A percentile compares a stretch with the other conserved stretches of the same genome.
Evolutionary conservation across 2,329 filamentous ascomycete species (phyloP).

Genomic region (Trichoderma sp.): DNA sequence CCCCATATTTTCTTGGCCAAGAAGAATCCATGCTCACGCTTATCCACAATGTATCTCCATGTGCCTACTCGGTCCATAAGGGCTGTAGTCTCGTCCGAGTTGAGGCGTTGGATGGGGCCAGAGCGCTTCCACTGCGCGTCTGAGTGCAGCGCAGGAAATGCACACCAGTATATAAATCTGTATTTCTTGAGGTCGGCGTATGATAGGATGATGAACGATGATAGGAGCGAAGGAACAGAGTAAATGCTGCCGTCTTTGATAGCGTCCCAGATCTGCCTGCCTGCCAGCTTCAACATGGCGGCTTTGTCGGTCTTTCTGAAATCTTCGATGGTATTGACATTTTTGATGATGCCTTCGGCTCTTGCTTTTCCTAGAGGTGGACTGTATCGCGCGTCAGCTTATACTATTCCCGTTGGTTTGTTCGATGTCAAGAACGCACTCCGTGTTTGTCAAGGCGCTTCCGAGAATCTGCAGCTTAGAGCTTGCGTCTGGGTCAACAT

Average conservation of each 20-base stretch:
- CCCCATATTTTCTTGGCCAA: conserved; percentile 72
- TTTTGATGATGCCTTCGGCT: conserved; percentile 91
- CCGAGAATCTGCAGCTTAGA: conserved; percentile 89
- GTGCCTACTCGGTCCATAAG: conserved; percentile 82
- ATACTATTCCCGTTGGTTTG: conserved; percentile 24
- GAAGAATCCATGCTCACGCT: conserved; percentile 90
- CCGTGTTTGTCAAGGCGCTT: conserved; percentile 77
- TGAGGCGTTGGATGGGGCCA: conserved; percentile 55
- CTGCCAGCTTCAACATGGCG: conserved; percentile 74
- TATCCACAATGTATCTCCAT: conserved; percentile 80
- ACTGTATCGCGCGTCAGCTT: conserved; percentile 44
- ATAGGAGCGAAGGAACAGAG: conserved; percentile 85
- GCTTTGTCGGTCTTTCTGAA: conserved; percentile 82
- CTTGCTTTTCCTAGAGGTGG: conserved; percentile 70
- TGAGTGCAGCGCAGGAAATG: conserved; percentile 89
- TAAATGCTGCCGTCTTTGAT: conserved; percentile 97
- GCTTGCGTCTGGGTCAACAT: conserved; percentile 70
- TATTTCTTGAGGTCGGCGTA: conserved; percentile 98
- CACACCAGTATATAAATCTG: conserved; percentile 97
- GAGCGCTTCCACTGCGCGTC: conserved; percentile 75
- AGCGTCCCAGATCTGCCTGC: conserved; percentile 92
- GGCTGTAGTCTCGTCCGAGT: conserved; percentile 67
- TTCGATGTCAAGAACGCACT: conserved; percentile 55
- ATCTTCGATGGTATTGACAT: conserved; percentile 93
- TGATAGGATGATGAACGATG: conserved; percentile 84